Percentiles rank a stretch among this genome's conserved stretches.
phyloP scores from a whole-genome alignment of 345 rosid species.

The Syzygium aromaticum region DNA sequence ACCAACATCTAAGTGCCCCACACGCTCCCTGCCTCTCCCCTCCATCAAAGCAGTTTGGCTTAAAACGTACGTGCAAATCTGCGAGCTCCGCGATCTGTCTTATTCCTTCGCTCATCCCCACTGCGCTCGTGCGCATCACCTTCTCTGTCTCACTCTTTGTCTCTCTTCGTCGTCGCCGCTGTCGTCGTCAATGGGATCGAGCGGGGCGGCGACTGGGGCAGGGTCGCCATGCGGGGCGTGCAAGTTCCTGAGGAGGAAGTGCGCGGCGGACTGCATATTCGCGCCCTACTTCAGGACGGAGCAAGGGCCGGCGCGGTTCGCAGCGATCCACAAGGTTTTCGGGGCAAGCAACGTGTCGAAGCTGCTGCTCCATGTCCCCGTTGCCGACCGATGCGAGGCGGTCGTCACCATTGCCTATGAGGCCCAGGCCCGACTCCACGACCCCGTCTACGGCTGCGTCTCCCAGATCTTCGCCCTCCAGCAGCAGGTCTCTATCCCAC shows the following conservation, averaged over 20 bases:
- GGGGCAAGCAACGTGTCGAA: constrained; percentile 77
- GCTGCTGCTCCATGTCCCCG: constrained; percentile 49
- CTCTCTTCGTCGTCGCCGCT: neutral
- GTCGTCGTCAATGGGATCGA: constrained; percentile 6
- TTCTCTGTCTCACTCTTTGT: neutral
- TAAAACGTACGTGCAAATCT: neutral
- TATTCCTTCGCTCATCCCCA: constrained; percentile 30
- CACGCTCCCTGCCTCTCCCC: neutral
- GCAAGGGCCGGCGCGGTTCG: constrained; percentile 59
- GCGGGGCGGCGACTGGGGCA: constrained; percentile 7
- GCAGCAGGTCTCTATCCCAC: constrained; percentile 36
- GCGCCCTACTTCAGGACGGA: constrained; percentile 73
- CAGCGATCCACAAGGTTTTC: constrained; percentile 71
- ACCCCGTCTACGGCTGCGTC: constrained; percentile 78
- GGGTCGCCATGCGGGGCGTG: constrained; percentile 79
- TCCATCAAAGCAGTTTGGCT: neutral
- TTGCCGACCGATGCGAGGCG: constrained; percentile 60
- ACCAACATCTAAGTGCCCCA: neutral
- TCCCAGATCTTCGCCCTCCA: constrained; percentile 65
- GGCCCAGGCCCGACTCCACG: constrained; percentile 66
- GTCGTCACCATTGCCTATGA: constrained; percentile 65
- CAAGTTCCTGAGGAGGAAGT: constrained; percentile 69
- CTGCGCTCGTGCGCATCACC: constrained; percentile 30
- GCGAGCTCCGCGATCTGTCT: neutral
- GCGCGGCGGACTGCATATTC: constrained; percentile 55